phyloP scores from a whole-genome alignment of 2,329 filamentous ascomycete species.

The Aspergillus arachidicola region DNA sequence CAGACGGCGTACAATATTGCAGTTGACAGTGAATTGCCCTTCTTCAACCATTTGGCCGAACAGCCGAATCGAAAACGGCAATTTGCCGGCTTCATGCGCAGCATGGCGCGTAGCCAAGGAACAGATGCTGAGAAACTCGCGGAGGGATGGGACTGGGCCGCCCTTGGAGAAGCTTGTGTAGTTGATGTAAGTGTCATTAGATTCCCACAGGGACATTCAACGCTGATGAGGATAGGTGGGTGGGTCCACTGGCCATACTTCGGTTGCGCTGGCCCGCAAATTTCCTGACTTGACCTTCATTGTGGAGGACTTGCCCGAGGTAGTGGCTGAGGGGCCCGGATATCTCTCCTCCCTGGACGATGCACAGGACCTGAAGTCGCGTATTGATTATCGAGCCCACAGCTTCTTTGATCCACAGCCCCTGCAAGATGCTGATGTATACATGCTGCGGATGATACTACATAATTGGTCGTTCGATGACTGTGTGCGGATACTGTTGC shows the following conservation, averaged over 20 bases:
- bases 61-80: slow-evolving; percentile 45
- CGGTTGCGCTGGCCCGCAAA: slow-evolving; percentile 54
- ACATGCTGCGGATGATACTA: slow-evolving; percentile 42
- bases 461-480: slow-evolving; percentile 47
- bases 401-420: slow-evolving; percentile 44
- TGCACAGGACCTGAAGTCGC: background rate
- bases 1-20: slow-evolving; percentile 34
- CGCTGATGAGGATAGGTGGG: slow-evolving; percentile 37
- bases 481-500: slow-evolving; percentile 37
- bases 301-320: slow-evolving; percentile 50
- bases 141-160: slow-evolving; percentile 57
- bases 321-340: background rate
- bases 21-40: slow-evolving; percentile 27
- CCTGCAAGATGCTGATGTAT: slow-evolving; percentile 31
- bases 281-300: slow-evolving; percentile 58
- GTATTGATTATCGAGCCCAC: slow-evolving; percentile 34
- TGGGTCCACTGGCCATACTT: slow-evolving; percentile 61
- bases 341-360: background rate
- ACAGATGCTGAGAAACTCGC: slow-evolving; percentile 59
- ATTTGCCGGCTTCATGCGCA: slow-evolving; percentile 60
- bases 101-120: slow-evolving; percentile 58
- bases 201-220: background rate
- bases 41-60: slow-evolving; percentile 37
- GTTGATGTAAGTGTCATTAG: slow-evolving; percentile 47
- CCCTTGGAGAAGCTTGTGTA: slow-evolving; percentile 51